Base-by-base conservation (phyloP, 345 rosid species). In the Cardiospermum halicacabum region DNA sequence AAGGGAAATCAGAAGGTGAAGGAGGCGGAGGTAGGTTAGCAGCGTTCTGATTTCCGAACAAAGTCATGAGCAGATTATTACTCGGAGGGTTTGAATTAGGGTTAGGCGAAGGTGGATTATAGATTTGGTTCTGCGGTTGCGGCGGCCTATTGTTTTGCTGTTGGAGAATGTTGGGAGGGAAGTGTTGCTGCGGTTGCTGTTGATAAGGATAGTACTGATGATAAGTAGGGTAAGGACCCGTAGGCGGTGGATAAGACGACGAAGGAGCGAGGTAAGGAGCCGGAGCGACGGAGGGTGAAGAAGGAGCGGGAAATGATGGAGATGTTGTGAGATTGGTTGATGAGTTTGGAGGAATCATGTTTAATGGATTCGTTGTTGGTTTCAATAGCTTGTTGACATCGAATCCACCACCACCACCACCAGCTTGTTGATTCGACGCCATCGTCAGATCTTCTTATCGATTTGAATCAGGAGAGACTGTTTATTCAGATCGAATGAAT, bases 241-340 rank as follows among this genome's bases (percentile, higher is more conserved):
- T 57, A 28, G 86, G 75, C 1, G 82, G 74, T 47, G 83, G 79
- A 25, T 76, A 82, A 21, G 86, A 79, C 24, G 77, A 73, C 24
- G 81, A 75, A 3, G 82, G 75, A 19, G 66, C 53, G 18, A 66
- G 58, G 36, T 31, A 53, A 1, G 64, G 64, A 3, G 74, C 65
- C 0, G 72, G 76, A 2, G 79, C 37, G 12, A 63, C 50, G 4
- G 71, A 37, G 3, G 68, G 15, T 0, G 74, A 18, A 0, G 76
- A 50, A 3, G 82, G 71, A 1, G 51, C 55, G 21, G 73, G 60
- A 21, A 74, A 66, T 11, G 74, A 30, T 11, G 78, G 47, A 7
- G 75, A 42, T 27, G 69, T 56, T 3, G 53, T 28, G 56, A 43
- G 60, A 53, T 40, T 36, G 60, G 63, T 39, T 49, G 72, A 18